Conservation (phyloP, 73 alveolate genomes). For the Paramecium bursaria region DNA sequence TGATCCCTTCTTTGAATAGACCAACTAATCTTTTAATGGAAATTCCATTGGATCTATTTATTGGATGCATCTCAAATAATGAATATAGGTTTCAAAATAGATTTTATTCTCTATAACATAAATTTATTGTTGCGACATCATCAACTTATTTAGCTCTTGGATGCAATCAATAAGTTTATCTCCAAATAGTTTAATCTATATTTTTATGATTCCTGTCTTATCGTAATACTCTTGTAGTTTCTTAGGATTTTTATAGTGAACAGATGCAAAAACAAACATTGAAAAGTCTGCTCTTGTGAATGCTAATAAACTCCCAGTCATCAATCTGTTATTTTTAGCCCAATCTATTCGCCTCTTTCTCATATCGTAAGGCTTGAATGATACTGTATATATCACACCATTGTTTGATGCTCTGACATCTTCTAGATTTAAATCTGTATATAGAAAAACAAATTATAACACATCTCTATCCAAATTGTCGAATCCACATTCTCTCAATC, state of each 20-base stretch:
- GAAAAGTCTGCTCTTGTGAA: not conserved
- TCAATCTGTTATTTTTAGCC: not conserved
- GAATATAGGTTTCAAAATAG: constrained; percentile 27
- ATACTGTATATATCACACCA: not conserved
- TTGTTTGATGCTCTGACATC: not conserved
- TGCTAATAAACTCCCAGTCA: not conserved
- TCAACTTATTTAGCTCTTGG: too few relatives aligned
- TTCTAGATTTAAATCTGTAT: not conserved
- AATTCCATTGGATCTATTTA: not conserved
- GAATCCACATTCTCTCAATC: not conserved
- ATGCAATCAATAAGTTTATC: too few relatives aligned
- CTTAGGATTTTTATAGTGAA: too few relatives aligned
- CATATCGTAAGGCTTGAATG: not conserved
- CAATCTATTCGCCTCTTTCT: not conserved
- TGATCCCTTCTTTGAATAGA: not conserved
- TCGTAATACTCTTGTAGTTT: too few relatives aligned
- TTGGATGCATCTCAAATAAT: constrained; percentile 18
- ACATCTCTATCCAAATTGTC: not conserved
- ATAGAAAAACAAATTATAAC: too few relatives aligned
- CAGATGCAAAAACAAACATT: not conserved
- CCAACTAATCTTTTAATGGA: not conserved
- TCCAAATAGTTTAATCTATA: too few relatives aligned
- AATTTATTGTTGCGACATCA: too few relatives aligned
- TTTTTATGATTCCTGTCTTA: too few relatives aligned
- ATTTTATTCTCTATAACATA: constrained; percentile 6